Base-by-base conservation (phyloP, 495 filamentous ascomycete species). In the Delitschia confertaspora region DNA sequence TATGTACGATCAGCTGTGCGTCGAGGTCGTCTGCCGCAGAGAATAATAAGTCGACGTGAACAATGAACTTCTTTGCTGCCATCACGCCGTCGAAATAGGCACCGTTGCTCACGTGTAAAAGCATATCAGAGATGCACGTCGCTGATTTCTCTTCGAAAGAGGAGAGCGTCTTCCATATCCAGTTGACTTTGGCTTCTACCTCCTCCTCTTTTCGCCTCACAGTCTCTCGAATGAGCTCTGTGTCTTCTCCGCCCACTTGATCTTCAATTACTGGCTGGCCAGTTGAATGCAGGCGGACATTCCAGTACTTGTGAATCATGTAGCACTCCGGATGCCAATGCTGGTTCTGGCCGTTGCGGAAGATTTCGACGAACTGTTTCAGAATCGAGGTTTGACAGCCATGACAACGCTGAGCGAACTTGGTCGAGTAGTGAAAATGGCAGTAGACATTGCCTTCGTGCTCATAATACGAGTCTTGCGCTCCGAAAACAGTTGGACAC, bases 241-340 rank as follows among this genome's bases (percentile, higher is more conserved):
- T 83, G 7, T 82, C 83, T 17, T 69, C 68, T 31, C 79, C 69
- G 22, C 69, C 59, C 24, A 71, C 54, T 7, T 70, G 66, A 6
- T 35, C 38, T 21, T 68, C 54, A 26, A 73, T 65, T 17, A 68
- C 60, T 17, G 71, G 69, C 35, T 73, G 63, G 13, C 69, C 74
- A 13, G 69, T 62, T 8, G 71, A 71, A 19, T 79, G 78, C 33
- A 99, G 72, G 18, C 89, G 79, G 27, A 99, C 93, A 60, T 95
- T 99, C 93, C 93, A 99, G 66, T 96, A 99, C 60, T 99, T 99
- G 64, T 99, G 93, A 31, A 99, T 99, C 91, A 96, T 99, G 62
- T 99, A 99, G 64, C 93, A 99, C 61, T 99, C 93, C 2, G 93
- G 93, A 59, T 99, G 93, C 93, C 93, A 99, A 56, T 99, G 93